Evolutionary conservation across 306 rosid genomes (phyloP), one percentile per base, ranked within the genome.

Genomic region (Vachellia pachyceras): DNA sequence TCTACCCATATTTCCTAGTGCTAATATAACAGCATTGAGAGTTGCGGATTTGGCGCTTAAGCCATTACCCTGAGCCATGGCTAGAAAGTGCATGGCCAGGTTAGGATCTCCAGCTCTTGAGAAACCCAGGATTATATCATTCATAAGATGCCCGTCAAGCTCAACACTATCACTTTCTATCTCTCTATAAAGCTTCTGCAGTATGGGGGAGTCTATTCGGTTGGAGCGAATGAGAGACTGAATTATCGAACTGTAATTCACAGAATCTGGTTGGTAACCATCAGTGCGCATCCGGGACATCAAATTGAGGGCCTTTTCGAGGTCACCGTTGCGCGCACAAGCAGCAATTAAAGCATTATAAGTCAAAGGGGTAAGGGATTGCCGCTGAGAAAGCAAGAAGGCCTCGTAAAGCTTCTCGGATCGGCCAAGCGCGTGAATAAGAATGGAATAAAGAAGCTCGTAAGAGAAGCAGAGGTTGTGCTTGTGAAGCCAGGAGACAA

Each of bases 341-440:
- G 94, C 92, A 42, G 89, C 85, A 17, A 91, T 91, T 9, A 91
- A 84, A 1, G 94, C 94, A 74, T 87, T 91, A 84, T 91, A 91
- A 10, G 94, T 89, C 54, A 89, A 71, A 8, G 92, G 91, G 35
- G 92, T 89, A 42, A 89, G 79, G 66, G 82, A 69, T 77, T 87
- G 92, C 45, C 72, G 79, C 87, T 89, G 94, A 20, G 94, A 91
- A 74, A 89, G 90, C 69, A 91, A 22, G 81, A 91, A 91, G 18
- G 92, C 92, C 80, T 91, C 92, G 80, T 89, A 89, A 72, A 91
- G 92, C 81, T 91, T 91, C 80, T 91, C 94, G 47, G 91, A 85
- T 77, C 90, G 87, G 15, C 90, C 91, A 35, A 91, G 92, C 36
- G 92, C 94, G 85, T 91, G 92, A 79, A 91, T 91, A 54, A 91